Percentiles rank a stretch among this genome's conserved stretches.
Evolutionary conservation across 345 rosid species (phyloP).

Genomic region (Diplotaxis tenuifolia): DNA sequence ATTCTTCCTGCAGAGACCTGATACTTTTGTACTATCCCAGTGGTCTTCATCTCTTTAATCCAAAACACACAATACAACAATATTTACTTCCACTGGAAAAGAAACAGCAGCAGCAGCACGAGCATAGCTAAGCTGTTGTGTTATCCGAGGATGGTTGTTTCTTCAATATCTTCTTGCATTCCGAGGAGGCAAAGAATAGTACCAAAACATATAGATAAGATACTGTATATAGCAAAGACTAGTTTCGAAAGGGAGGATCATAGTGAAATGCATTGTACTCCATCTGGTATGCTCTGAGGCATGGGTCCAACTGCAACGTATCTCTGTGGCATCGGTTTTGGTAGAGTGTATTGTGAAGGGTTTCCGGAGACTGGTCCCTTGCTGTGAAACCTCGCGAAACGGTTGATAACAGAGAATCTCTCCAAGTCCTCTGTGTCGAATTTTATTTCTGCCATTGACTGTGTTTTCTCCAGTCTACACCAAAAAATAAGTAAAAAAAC

Average conservation of each 20-base stretch:
- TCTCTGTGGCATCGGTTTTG: slow-evolving; percentile 56
- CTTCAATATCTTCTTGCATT: neutral
- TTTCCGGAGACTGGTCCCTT: slow-evolving; percentile 48
- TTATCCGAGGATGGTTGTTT: slow-evolving; percentile 21
- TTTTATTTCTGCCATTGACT: slow-evolving; percentile 51
- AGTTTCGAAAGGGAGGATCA: slow-evolving; percentile 40
- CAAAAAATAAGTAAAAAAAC: neutral
- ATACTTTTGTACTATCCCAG: slow-evolving; percentile 16
- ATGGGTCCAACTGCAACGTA: slow-evolving; percentile 57
- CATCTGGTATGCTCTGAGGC: slow-evolving; percentile 66
- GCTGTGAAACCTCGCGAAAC: slow-evolving; percentile 84
- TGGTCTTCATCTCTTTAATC: slow-evolving; percentile 8
- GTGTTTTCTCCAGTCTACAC: slow-evolving; percentile 61
- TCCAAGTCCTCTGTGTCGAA: slow-evolving; percentile 76
- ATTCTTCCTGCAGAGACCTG: slow-evolving; percentile 18
- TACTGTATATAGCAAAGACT: slow-evolving; percentile 16
- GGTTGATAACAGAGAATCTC: slow-evolving; percentile 69
- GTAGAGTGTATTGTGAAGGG: slow-evolving; percentile 30
- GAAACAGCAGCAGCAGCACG: slow-evolving; percentile 12
- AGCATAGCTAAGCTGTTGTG: slow-evolving; percentile 12
- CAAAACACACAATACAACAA: slow-evolving; percentile 8
- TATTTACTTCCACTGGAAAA: slow-evolving; percentile 23
- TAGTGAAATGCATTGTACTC: slow-evolving; percentile 67
- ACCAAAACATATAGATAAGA: slow-evolving; percentile 18
- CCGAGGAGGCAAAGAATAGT: slow-evolving; percentile 21